A percentile compares a stretch with the other conserved stretches of the same genome.
Evolutionary conservation across 495 filamentous ascomycete genomes (phyloP).

Genomic region (Aspergillus nanangensis): DNA sequence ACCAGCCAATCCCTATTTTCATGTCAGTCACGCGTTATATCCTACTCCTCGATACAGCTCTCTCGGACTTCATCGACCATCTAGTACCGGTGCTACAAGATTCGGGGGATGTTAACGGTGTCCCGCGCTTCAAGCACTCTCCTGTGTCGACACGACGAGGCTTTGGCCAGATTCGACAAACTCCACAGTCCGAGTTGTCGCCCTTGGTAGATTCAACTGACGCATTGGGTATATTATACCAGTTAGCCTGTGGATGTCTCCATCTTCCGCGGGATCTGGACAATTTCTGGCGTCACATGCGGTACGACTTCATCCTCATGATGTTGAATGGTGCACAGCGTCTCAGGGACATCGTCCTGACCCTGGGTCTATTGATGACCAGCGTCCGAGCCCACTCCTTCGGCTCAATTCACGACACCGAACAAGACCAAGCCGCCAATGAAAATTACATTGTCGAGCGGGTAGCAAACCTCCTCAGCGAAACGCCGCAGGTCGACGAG

Average conservation of each 20-base stretch:
- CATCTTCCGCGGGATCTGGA: conserved; percentile 36
- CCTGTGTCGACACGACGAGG: conserved; percentile 38
- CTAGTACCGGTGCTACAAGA: conserved; percentile 51
- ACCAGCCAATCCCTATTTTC: conserved; percentile 54
- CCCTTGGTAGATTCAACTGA: conserved; percentile 50
- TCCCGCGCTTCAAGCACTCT: conserved; percentile 47
- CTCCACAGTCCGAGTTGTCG: conserved; percentile 41
- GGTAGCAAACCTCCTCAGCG: conserved; percentile 54
- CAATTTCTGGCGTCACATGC: conserved; percentile 56
- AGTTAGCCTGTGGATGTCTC: conserved; percentile 49
- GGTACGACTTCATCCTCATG: conserved; percentile 60
- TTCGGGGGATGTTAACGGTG: conserved; percentile 53
- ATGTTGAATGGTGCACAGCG: conserved; percentile 57
- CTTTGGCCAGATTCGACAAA: conserved; percentile 32
- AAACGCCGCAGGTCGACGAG: conserved; percentile 45
- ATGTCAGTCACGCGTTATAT: conserved; percentile 51
- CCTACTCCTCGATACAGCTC: conserved; percentile 45
- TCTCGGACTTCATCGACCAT: conserved; percentile 41
- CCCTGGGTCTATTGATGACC: conserved; percentile 53
- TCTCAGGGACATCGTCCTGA: conserved; percentile 53
- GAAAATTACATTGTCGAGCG: conserved; percentile 60
- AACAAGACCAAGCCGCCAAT: conserved; percentile 46
- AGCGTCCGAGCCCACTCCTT: conserved; percentile 55
- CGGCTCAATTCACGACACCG: conserved; percentile 52
- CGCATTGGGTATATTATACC: conserved; percentile 53